Conservation (phyloP, 768 basidiomycete species). For the Kwoniella botswanensis region DNA sequence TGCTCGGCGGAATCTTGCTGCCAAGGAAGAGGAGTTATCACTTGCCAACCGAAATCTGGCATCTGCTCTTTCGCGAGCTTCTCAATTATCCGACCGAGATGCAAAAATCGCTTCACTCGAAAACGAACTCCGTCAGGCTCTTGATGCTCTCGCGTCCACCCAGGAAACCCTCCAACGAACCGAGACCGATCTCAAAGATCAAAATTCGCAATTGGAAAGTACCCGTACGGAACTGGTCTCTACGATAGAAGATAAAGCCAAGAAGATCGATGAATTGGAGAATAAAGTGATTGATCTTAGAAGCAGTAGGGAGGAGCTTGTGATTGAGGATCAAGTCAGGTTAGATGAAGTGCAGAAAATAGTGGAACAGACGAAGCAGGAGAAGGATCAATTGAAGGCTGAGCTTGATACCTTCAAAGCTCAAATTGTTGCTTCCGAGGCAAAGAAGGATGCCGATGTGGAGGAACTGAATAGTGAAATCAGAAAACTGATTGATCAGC, state of each 20-base stretch:
- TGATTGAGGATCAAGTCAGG: slow-evolving; percentile 42
- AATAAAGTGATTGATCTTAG: slow-evolving; percentile 42
- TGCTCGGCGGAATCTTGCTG: slow-evolving; percentile 33
- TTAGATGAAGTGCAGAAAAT: slow-evolving; percentile 23
- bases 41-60: slow-evolving; percentile 26
- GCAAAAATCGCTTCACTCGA: slow-evolving; percentile 9
- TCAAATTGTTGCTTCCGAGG: background rate
- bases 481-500: background rate
- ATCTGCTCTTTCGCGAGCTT: slow-evolving; percentile 16
- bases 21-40: slow-evolving; percentile 39
- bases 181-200: slow-evolving; percentile 30
- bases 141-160: slow-evolving; percentile 11
- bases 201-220: slow-evolving; percentile 33
- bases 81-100: slow-evolving; percentile 16
- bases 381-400: slow-evolving; percentile 6
- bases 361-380: slow-evolving; percentile 3
- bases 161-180: slow-evolving; percentile 8
- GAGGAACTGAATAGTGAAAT: slow-evolving; percentile 1
- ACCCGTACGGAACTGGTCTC: slow-evolving; percentile 38
- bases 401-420: slow-evolving; percentile 2
- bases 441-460: slow-evolving; percentile 1
- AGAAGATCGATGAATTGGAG: slow-evolving; percentile 44
- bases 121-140: slow-evolving; percentile 6
- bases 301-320: slow-evolving; percentile 44
- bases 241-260: slow-evolving; percentile 33